Evolutionary conservation across 305 asterid genomes (phyloP).

Genomic region (Solanum hybrid): DNA sequence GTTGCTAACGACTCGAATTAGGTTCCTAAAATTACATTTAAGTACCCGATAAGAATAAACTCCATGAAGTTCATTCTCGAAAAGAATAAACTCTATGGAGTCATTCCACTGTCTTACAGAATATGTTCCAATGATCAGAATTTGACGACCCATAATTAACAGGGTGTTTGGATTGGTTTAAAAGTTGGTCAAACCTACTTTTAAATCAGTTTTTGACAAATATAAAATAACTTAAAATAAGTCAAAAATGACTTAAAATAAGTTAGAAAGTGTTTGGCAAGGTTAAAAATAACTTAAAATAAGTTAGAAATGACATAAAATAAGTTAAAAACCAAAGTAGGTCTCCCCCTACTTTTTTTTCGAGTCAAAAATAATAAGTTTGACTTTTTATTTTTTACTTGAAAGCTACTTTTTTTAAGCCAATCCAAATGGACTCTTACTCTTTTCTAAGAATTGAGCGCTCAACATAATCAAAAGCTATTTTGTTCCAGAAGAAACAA

Average conservation of each 20-base stretch:
- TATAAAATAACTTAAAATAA: not conserved
- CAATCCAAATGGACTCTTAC: not conserved
- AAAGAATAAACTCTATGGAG: not conserved
- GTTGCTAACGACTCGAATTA: not conserved
- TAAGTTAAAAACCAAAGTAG: not conserved
- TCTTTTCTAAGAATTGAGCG: not conserved
- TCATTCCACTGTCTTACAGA: not conserved
- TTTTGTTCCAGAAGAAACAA: not conserved
- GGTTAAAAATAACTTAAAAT: not conserved
- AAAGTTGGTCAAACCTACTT: not conserved
- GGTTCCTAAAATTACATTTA: not conserved
- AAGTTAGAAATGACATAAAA: too few species aligned
- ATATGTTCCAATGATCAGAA: not conserved
- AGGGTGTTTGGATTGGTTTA: not conserved
- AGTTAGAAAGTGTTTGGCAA: not conserved
- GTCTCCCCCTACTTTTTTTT: not conserved
- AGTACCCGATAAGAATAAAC: not conserved
- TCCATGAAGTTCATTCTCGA: not conserved
- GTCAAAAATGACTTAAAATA: too few species aligned
- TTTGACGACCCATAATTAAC: not conserved
- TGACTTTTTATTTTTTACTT: not conserved
- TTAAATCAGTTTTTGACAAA: not conserved
- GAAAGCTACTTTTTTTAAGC: not conserved
- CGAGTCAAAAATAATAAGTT: not conserved
- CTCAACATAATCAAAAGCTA: not conserved